Conservation (phyloP, 495 filamentous ascomycete genomes). For the Podospora tetraspora region DNA sequence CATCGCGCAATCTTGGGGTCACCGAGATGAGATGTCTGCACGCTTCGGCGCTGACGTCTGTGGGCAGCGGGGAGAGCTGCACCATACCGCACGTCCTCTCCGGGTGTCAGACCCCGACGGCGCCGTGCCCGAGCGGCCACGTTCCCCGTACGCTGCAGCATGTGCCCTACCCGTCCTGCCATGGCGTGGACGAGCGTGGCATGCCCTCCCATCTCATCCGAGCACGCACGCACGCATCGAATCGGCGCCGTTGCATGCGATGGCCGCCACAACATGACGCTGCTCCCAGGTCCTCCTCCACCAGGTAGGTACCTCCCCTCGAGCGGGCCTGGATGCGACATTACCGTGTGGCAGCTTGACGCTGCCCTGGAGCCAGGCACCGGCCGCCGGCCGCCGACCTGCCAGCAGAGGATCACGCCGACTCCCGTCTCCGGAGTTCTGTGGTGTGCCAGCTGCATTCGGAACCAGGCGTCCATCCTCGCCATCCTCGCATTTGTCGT, state of each 20-base stretch:
- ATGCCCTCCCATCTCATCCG: neutral
- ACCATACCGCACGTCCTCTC: conserved; percentile 18
- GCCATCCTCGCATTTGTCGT: neutral
- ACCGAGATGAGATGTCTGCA: conserved; percentile 25
- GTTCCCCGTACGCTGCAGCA: neutral
- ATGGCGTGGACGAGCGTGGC: neutral
- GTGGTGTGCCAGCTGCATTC: neutral
- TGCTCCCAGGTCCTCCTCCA: neutral
- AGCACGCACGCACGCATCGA: conserved; percentile 11
- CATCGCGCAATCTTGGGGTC: conserved; percentile 43
- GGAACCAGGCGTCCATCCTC: too few species aligned
- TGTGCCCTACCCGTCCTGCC: neutral
- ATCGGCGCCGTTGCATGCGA: conserved; percentile 1
- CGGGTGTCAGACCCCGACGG: neutral
- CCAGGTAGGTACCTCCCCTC: neutral
- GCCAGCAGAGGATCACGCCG: too few species aligned
- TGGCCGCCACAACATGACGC: neutral
- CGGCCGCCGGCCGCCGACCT: neutral
- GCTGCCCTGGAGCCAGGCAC: neutral
- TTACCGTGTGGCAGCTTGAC: neutral
- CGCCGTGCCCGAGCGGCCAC: neutral
- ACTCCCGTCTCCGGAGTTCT: neutral
- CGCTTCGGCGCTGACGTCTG: conserved; percentile 11
- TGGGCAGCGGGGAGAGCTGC: conserved; percentile 17
- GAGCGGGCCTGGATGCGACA: neutral